phyloP scores from a whole-genome alignment of 352 stramenopile species.

The Peronosclerospora sorghi region DNA sequence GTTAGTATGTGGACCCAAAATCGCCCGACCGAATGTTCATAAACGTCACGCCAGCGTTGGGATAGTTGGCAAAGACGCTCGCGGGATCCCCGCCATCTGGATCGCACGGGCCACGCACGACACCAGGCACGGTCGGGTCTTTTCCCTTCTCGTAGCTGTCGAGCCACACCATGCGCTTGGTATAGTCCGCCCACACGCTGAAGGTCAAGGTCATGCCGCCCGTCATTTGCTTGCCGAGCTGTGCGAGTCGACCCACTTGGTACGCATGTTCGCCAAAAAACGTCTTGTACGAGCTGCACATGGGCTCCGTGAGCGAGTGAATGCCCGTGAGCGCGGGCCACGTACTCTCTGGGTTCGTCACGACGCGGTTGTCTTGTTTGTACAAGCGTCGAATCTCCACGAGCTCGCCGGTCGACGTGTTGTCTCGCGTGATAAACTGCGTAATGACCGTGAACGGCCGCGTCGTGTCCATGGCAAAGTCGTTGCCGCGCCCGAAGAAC shows the following conservation, averaged over 20 bases:
- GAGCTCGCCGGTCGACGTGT: constrained; percentile 6
- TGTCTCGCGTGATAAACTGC: constrained; percentile 16
- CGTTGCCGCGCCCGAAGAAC: constrained; percentile 13
- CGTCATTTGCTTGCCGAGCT: constrained; percentile 34
- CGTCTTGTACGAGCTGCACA: constrained; percentile 15
- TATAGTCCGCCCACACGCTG: constrained; percentile 52
- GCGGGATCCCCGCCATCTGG: too few species aligned
- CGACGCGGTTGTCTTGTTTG: constrained; percentile 8
- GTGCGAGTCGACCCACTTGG: constrained; percentile 15
- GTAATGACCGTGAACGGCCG: too few species aligned
- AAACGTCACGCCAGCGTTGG: too few species aligned
- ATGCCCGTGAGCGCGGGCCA: constrained; percentile 9
- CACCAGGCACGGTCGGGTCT: constrained; percentile 25
- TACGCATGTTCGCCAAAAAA: constrained; percentile 35
- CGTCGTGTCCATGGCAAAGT: too few species aligned
- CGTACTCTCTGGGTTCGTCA: constrained; percentile 9
- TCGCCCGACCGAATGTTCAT: too few species aligned
- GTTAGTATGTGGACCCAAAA: too few species aligned
- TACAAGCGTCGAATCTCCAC: constrained; percentile 13
- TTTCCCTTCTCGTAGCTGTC: constrained; percentile 39
- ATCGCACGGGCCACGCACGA: constrained; percentile 40
- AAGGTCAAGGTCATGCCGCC: constrained; percentile 53
- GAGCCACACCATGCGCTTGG: constrained; percentile 48
- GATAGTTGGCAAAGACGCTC: too few species aligned
- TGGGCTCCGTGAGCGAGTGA: constrained; percentile 13